Percentiles rank a stretch among this genome's conserved stretches.
Evolutionary conservation across 352 stramenopile genomes (phyloP).

Genomic region (Globisporangium perplexum): DNA sequence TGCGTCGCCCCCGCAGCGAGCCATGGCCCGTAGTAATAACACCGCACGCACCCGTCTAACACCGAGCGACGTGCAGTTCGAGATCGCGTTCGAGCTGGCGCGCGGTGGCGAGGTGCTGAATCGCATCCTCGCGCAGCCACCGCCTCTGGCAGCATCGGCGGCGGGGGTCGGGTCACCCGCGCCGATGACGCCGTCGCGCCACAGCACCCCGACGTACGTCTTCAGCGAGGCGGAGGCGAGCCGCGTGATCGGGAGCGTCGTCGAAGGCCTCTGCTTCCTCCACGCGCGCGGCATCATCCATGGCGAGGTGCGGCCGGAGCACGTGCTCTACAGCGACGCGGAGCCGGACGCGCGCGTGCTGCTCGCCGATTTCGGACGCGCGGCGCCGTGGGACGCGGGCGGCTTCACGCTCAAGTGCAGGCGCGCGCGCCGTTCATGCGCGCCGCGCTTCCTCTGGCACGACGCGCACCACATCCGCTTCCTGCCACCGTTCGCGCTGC

Average conservation of each 20-base stretch:
- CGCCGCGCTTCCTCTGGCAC: constrained; percentile 40
- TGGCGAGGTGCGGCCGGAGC: constrained; percentile 64
- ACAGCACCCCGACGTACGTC: constrained; percentile 8
- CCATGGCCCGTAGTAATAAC: too few relatives aligned
- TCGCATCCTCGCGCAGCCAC: constrained; percentile 17
- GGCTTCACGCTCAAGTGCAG: constrained; percentile 22
- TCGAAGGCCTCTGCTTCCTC: constrained; percentile 47
- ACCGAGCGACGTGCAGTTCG: constrained; percentile 18
- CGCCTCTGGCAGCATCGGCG: too few relatives aligned
- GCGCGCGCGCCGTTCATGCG: not conserved
- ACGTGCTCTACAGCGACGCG: constrained; percentile 64
- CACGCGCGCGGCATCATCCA: constrained; percentile 49
- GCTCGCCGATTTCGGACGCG: constrained; percentile 60
- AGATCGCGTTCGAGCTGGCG: constrained; percentile 76
- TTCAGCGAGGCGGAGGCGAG: constrained; percentile 56
- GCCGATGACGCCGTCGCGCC: not conserved
- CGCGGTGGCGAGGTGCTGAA: constrained; percentile 54
- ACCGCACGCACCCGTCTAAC: too few relatives aligned
- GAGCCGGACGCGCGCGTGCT: constrained; percentile 60
- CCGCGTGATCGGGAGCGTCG: constrained; percentile 35
- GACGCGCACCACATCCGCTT: constrained; percentile 54
- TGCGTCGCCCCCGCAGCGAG: too few relatives aligned
- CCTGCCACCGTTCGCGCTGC: constrained; percentile 53
- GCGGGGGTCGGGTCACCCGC: too few relatives aligned
- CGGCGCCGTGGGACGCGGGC: constrained; percentile 25